Conservation (phyloP, 2,329 filamentous ascomycete genomes). For the Colletotrichum incanum region DNA sequence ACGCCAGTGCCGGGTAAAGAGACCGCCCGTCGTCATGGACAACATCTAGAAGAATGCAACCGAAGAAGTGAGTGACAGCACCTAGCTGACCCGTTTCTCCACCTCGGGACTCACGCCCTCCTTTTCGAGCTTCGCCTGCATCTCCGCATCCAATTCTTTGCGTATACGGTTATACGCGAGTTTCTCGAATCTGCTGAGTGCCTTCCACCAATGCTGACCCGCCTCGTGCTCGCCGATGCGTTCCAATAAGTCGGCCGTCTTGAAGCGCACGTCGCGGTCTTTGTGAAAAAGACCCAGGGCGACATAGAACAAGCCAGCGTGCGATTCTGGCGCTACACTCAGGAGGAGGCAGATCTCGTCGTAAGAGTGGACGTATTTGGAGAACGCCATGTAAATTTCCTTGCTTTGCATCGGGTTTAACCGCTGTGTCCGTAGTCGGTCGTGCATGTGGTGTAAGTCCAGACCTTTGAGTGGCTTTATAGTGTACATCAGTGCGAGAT, state of each 20-base stretch:
- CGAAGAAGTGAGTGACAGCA: conserved; percentile 30
- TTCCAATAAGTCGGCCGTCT: conserved; percentile 85
- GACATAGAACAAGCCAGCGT: conserved; percentile 91
- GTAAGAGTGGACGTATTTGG: conserved; percentile 82
- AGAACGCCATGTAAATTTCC: conserved; percentile 87
- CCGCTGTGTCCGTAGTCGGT: conserved; percentile 87
- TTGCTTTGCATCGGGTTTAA: conserved; percentile 82
- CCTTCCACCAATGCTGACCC: conserved; percentile 92
- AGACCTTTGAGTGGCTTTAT: conserved; percentile 81
- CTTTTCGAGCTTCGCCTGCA: conserved; percentile 62
- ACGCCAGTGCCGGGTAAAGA: conserved; percentile 23
- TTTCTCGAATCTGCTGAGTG: conserved; percentile 89
- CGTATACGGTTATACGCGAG: conserved; percentile 86
- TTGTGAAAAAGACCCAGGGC: conserved; percentile 94
- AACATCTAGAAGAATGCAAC: conserved; percentile 32
- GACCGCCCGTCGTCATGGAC: conserved; percentile 27
- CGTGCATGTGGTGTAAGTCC: conserved; percentile 93
- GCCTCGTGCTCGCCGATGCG: conserved; percentile 89
- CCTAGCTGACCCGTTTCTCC: conserved; percentile 66
- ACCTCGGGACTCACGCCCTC: conserved; percentile 58
- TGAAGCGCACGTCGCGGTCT: conserved; percentile 82
- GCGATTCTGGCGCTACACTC: conserved; percentile 85
- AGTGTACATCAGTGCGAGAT: conserved; percentile 76
- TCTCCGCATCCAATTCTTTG: conserved; percentile 73
- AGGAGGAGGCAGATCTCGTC: conserved; percentile 89